These are phyloP conservation scores for Strobilomyces echinocephalus DNA, from an alignment of 768 basidiomycete species.

Conservation along the genomic window DNA sequence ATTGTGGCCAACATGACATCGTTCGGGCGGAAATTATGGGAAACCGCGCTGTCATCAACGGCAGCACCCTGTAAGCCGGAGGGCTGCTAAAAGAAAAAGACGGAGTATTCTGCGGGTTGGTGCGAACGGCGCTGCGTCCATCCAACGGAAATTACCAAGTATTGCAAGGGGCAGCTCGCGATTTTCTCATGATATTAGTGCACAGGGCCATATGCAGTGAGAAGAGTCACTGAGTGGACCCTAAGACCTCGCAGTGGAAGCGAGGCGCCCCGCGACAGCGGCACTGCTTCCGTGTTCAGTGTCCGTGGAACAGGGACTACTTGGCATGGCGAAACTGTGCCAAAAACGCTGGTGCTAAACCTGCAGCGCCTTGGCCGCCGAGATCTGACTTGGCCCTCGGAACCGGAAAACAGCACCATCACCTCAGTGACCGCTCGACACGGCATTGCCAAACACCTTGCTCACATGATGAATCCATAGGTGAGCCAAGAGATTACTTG, in stretches of 20 bases:
- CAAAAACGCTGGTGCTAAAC: constrained; percentile 5
- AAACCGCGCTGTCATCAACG: too few relatives aligned
- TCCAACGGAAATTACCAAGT: constrained; percentile 22
- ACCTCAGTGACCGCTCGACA: neutral
- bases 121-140: constrained; percentile 2
- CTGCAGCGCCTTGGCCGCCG: constrained; percentile 6
- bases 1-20: too few relatives aligned
- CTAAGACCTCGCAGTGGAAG: constrained; percentile 17
- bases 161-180: constrained; percentile 13
- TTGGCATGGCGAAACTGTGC: constrained; percentile 1
- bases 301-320: constrained; percentile 1
- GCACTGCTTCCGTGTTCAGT: constrained; percentile 6
- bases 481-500: constrained; percentile 5
- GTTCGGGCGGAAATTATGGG: constrained; percentile 7
- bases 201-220: constrained; percentile 1
- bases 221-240: constrained; percentile 3
- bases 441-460: neutral
- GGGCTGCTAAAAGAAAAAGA: constrained; percentile 3
- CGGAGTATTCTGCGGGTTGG: constrained; percentile 3
- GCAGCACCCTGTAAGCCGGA: constrained; percentile 1
- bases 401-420: constrained; percentile 13
- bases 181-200: constrained; percentile 3
- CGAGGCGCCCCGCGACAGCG: constrained; percentile 12
- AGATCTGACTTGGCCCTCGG: constrained; percentile 21
- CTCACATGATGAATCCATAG: constrained; percentile 9